Base-by-base conservation (phyloP, 257 asterid genomes). In the Buddleja alternifolia region DNA sequence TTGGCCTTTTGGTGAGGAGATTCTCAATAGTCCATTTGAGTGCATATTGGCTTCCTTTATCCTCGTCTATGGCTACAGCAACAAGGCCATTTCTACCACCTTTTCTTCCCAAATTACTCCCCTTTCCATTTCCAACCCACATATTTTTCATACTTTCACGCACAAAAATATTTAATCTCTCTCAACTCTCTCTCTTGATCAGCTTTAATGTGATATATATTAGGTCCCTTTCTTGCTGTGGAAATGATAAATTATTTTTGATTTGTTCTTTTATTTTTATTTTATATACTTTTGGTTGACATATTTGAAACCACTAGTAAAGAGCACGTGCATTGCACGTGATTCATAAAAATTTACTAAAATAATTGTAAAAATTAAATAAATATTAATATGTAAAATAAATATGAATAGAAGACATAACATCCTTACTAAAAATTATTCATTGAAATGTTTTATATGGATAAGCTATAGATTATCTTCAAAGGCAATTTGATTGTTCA, bases 61-160 rank as follows among this genome's bases (percentile, higher is more conserved):
- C 96, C 53, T 75, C 85, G 77, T 90, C 97, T 0, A 93, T 79
- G 67, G 97, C 97, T 8, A 93, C 87, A 0, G 96, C 97, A 41
- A 89, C 83, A 4, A 90, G 80, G 40, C 96, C 97, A 59, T 87
- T 83, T 6, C 88, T 79, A 7, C 86, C 85, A 9, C 72, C 62
- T 59, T 54, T 76, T 42, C 56, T 80, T 4, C 81, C 86, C 44
- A n/a, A 29, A 15, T 4, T 66, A 39, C 73, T 69, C 15, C 61
- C 75, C 67, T 70, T 88, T 12, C 81, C 54, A 66, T 56, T 78
- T 48, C 83, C 78, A 66, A 73, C 84, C 90, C 88, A 88, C 98
- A 90, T 92, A 14, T 23, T 80, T 45, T 44, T 37, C 62, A n/a
- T n/a, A 52, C 65, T 39, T 53, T 53, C 71, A 66, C 61, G 42